Percentiles rank a stretch among this genome's conserved stretches.
These are phyloP conservation scores for Dactylorhiza incarnata DNA, from an alignment of 106 monocot genomes.

Conservation along the genomic window DNA sequence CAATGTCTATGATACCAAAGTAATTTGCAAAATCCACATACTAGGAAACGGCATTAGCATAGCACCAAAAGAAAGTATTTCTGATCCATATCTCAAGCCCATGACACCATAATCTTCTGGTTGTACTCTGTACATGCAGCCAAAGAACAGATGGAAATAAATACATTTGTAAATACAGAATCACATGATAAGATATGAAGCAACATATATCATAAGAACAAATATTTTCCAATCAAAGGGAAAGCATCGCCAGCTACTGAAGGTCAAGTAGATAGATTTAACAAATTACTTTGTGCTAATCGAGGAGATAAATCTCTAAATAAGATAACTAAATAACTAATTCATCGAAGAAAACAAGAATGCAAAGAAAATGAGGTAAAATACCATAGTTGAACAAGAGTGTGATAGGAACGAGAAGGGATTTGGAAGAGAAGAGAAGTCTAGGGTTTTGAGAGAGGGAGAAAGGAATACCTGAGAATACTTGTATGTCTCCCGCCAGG, in stretches of 20 bases:
- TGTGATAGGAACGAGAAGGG: no score
- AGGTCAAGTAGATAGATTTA: not conserved
- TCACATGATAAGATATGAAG: not conserved
- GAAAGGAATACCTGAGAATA: no score
- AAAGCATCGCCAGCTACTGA: not conserved
- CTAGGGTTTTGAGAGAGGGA: no score
- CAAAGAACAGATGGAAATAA: not conserved
- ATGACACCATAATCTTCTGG: constrained; percentile 70
- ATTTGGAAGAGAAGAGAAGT: no score
- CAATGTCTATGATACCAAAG: not conserved
- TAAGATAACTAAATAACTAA: not conserved
- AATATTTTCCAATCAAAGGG: not conserved
- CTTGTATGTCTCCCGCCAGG: no score
- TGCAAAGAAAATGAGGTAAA: not conserved
- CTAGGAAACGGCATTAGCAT: constrained; percentile 75
- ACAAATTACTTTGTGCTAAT: not conserved
- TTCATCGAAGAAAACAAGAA: not conserved
- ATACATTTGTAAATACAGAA: not conserved
- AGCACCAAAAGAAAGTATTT: constrained; percentile 77
- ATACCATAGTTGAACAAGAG: not conserved
- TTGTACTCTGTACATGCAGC: constrained; percentile 35
- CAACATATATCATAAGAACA: not conserved
- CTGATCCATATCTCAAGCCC: constrained; percentile 95
- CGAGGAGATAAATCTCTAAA: not conserved
- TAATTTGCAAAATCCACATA: constrained; percentile 21